Conservation (phyloP, 176 grass and related monocot species). For the Zea mays region DNA sequence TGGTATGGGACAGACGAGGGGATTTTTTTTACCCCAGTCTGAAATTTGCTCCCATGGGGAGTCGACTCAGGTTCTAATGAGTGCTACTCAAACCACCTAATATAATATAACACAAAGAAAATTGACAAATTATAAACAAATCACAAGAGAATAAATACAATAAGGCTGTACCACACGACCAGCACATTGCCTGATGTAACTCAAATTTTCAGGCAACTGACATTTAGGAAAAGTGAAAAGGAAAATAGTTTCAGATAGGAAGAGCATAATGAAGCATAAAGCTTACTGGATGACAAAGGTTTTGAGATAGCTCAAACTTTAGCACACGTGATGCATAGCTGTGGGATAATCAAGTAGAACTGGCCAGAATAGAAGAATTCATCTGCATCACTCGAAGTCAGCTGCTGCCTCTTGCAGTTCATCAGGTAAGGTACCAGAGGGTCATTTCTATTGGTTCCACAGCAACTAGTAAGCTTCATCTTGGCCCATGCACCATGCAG, state of each 20-base stretch:
- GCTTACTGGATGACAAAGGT: neutral
- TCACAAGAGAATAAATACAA: no score
- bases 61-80: no score
- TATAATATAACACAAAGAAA: no score
- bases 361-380: neutral
- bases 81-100: no score
- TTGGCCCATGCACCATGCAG: neutral
- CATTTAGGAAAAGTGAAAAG: neutral
- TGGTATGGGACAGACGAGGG: no score
- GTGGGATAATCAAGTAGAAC: neutral
- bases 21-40: no score
- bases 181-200: no score
- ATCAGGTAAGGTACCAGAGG: conserved; percentile 1
- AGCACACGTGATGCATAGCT: neutral
- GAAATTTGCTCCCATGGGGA: no score
- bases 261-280: conserved; percentile 8
- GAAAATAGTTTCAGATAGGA: neutral
- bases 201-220: no score
- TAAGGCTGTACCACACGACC: no score
- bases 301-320: neutral
- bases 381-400: neutral
- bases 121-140: no score
- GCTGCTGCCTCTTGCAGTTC: conserved; percentile 8
- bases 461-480: neutral
- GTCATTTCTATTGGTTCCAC: neutral